Base-by-base conservation (phyloP, 257 asterid species). In the Phtheirospermum japonicum region DNA sequence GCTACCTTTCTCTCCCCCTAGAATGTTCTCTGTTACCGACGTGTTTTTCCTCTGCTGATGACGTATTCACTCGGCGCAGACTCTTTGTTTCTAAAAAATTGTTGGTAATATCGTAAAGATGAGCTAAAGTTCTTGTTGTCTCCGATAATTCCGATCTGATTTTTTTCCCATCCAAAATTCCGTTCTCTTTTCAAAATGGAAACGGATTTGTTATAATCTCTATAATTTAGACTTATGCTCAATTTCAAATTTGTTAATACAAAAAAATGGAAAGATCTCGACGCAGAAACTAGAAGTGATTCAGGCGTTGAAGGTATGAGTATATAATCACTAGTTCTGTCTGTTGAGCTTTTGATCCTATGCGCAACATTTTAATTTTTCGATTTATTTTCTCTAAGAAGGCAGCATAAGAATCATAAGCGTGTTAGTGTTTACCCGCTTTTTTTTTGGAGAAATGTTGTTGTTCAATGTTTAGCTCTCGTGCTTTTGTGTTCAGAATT, bases 251-350 rank as follows among this genome's bases (percentile, higher is more conserved):
- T 36, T 36, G 42, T 6, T 6, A 36, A 6, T 36, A 1, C 42
- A 53, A 58, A 52, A n/a, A 66, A 76, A 83, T 86, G 97, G 94
- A 84, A 76, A 72, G 67, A 68, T 46, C 54, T 79, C 79, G 84
- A 5, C 90, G 63, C 19, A 67, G 79, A 68, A 86, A 77, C 77
- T 77, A 85, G 51, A 60, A 86, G 90, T 56, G 75, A 80, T 68
- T 43, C 89, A 32, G 64, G 71, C 32, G 11, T 63, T 62, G 80
- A 82, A 84, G 97, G 95, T 88, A 63, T 32, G 72, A 18, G 42
- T 23, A 3, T 23, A 23, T 23, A 23, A 23, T 23, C 28, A 23
- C 28, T 23, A 3, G 28, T 23, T 23, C 28, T 23, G 1, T 23
- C 3, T 23, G 28, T 23, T 23, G 28, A 23, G 28, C 28, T 23